Evolutionary conservation across 2,329 filamentous ascomycete genomes (phyloP), one percentile per base, ranked within the genome.

Genomic region (Escovopsis sp.): DNA sequence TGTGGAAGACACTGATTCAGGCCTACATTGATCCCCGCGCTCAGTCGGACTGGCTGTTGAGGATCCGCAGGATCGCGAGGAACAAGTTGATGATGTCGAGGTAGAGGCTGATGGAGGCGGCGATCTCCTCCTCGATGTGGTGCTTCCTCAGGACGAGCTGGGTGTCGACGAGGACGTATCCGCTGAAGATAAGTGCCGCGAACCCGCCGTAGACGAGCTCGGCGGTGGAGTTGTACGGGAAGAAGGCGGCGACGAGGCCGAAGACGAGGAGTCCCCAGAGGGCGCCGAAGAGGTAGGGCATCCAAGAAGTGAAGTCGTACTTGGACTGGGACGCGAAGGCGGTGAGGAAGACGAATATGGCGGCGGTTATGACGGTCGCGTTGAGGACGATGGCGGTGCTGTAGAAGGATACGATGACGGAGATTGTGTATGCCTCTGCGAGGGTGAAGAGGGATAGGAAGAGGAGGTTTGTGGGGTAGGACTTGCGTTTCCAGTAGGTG

Each of bases 261-360:
- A 96, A 95, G 34, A 98, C 69, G 48, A 98, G 72, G 45, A 95
- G 65, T 7, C 84, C 81, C 91, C 91, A 96, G 14, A 98, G 73
- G 0, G 72, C 80, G 44, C 88, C 88, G 55, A 93, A 93, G 4
- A 96, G 76, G 59, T 95, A 96, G 14, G 91, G 89, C 70, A 89
- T 84, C 89, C 91, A 98, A 49, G 77, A 81, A 1, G 89, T 96
- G 60, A 98, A 98, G 68, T 98, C 91, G 59, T 98, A 98, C 62
- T 93, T 94, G 49, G 84, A 84, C 69, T 98, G 91, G 74, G 88
- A 94, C 39, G 91, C 91, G 60, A 98, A 96, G 36, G 88, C 63
- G 1, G 81, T 85, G 40, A 87, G 74, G 55, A 84, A 77, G 53
- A 85, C 68, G 57, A 89, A 88, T 56, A 88, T 84, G 40, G 81